phyloP scores from a whole-genome alignment of 1,139 yeast species.

The Kurtzmaniella quercitrusa region DNA sequence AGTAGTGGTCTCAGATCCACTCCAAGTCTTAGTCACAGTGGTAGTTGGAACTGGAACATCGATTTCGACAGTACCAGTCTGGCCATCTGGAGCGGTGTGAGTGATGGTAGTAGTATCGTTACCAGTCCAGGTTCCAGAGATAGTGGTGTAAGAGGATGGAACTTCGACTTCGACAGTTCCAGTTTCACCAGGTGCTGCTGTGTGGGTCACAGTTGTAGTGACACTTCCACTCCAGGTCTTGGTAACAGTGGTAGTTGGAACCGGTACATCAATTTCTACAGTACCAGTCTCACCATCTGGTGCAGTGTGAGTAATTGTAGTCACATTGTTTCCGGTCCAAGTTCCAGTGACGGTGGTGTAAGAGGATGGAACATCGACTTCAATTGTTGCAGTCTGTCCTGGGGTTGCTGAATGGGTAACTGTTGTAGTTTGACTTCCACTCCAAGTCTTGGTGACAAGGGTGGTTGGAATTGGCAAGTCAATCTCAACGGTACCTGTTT shows the following conservation, averaged over 20 bases:
- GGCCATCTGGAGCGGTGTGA: constrained; percentile 2
- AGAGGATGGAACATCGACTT: constrained; percentile 12
- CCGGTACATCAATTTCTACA: constrained; percentile 10
- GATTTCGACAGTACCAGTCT: not conserved
- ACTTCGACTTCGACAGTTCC: constrained; percentile 6
- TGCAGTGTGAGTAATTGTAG: constrained; percentile 6
- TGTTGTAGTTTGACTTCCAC: constrained; percentile 3
- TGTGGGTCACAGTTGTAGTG: constrained; percentile 10
- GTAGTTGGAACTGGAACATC: constrained; percentile 3
- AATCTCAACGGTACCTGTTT: constrained; percentile 8
- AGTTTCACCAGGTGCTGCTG: constrained; percentile 11
- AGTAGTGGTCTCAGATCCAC: constrained; percentile 6
- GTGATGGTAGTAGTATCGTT: constrained; percentile 1
- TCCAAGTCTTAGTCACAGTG: constrained; percentile 9
- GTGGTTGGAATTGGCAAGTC: constrained; percentile 12
- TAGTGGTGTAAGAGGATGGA: constrained; percentile 4
- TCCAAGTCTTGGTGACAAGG: constrained; percentile 3
- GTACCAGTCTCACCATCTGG: constrained; percentile 4
- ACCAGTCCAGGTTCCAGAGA: constrained; percentile 1
- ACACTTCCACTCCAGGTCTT: constrained; percentile 12
- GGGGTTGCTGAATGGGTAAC: constrained; percentile 3
- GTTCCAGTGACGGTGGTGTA: constrained; percentile 9
- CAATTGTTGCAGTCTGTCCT: constrained; percentile 4
- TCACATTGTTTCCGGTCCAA: constrained; percentile 9
- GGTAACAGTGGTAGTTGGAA: constrained; percentile 8